These are phyloP conservation scores for Diddensiella transvaalensis DNA, from an alignment of 805 yeast species.

Conservation along the genomic window DNA sequence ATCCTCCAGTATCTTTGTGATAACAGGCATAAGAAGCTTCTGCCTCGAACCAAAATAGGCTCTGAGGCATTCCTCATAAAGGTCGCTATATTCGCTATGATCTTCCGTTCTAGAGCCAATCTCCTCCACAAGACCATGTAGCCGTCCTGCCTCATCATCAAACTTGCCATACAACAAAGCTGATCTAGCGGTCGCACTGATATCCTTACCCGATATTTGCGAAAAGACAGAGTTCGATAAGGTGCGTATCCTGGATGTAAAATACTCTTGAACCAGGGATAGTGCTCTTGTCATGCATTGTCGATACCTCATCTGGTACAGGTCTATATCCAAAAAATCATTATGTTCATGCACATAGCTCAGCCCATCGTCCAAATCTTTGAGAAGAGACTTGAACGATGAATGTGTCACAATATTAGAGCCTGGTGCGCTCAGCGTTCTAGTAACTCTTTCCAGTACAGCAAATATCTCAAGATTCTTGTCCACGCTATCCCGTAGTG, in stretches of 20 bases:
- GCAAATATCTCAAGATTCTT: constrained; percentile 59
- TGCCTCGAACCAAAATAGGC: constrained; percentile 60
- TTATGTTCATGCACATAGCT: constrained; percentile 51
- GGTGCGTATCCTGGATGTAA: constrained; percentile 40
- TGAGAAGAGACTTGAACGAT: constrained; percentile 51
- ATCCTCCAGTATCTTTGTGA: constrained; percentile 38
- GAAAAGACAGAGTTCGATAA: constrained; percentile 21
- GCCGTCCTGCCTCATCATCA: constrained; percentile 40
- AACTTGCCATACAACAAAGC: constrained; percentile 68
- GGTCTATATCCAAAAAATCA: constrained; percentile 66
- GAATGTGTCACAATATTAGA: constrained; percentile 60
- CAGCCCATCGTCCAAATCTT: constrained; percentile 63
- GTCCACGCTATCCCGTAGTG: constrained; percentile 44
- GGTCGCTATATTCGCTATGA: constrained; percentile 58
- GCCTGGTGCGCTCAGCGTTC: constrained; percentile 65
- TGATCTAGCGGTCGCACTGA: constrained; percentile 47
- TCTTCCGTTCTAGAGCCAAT: constrained; percentile 38
- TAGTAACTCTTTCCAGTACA: constrained; percentile 64
- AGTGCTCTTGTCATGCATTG: constrained; percentile 82
- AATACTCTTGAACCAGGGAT: constrained; percentile 67
- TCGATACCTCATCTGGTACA: constrained; percentile 67
- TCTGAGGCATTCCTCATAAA: constrained; percentile 60
- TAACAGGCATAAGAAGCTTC: constrained; percentile 44
- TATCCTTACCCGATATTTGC: constrained; percentile 13
- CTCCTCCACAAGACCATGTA: constrained; percentile 37